These are phyloP conservation scores for Neocucurbitaria cava DNA, from an alignment of 2,329 filamentous ascomycete genomes.

Conservation along the genomic window DNA sequence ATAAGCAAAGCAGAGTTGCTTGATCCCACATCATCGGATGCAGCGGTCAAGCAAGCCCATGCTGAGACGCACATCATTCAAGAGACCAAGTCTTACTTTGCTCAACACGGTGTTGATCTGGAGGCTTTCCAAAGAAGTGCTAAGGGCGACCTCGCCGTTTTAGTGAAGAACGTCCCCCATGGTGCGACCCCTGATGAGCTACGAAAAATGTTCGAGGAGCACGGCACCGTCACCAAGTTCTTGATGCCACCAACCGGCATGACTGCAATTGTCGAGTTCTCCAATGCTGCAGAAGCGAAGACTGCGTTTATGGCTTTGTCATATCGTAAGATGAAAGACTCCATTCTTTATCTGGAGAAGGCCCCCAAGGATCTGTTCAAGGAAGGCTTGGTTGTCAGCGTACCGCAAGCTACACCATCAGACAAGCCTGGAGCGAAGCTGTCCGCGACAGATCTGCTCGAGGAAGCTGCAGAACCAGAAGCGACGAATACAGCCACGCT, in stretches of 20 bases:
- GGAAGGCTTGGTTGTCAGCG: conserved; percentile 37
- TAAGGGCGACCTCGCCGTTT: conserved; percentile 83
- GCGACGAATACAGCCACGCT: conserved; percentile 75
- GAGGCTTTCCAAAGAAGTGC: conserved; percentile 87
- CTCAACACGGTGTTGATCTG: conserved; percentile 85
- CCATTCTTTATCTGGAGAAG: conserved; percentile 91
- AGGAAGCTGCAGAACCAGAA: conserved; percentile 61
- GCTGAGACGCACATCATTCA: conserved; percentile 96
- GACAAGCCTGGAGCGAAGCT: conserved; percentile 58
- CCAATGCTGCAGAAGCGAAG: conserved; percentile 78
- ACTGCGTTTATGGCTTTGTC: conserved; percentile 84
- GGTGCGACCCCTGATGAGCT: conserved; percentile 82
- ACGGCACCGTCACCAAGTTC: conserved; percentile 79
- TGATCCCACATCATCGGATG: conserved; percentile 94
- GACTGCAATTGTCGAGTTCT: conserved; percentile 91
- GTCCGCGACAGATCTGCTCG: conserved; percentile 73
- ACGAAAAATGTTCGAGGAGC: conserved; percentile 81
- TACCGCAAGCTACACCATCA: conserved; percentile 42
- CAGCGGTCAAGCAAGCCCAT: conserved; percentile 94
- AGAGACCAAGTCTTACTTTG: conserved; percentile 93
- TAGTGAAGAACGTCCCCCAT: conserved; percentile 95
- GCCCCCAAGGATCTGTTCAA: conserved; percentile 83
- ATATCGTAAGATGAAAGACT: conserved; percentile 90
- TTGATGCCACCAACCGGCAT: conserved; percentile 93
- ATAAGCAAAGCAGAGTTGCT: conserved; percentile 90